Percentiles rank a stretch among this genome's conserved stretches.
Evolutionary conservation across 2,329 filamentous ascomycete genomes (phyloP).

Genomic region (Metarhizium brunneum): DNA sequence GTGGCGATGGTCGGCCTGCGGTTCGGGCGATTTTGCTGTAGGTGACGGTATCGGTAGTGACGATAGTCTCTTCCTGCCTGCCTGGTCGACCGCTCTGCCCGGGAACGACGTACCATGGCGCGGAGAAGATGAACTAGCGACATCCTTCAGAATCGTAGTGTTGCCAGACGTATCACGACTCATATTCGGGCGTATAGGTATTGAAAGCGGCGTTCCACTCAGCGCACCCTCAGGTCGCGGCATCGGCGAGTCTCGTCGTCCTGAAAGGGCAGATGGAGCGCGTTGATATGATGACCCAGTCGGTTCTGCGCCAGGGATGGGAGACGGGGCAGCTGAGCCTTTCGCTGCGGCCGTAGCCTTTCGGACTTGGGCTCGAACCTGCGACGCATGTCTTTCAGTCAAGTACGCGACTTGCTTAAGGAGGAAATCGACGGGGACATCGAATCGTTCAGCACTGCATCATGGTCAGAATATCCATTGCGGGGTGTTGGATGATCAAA

Average conservation of each 20-base stretch:
- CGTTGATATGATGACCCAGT: conserved; percentile 27
- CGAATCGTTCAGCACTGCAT: conserved; percentile 60
- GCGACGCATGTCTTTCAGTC: conserved; percentile 81
- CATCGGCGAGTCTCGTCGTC: conserved; percentile 48
- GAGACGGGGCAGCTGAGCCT: conserved; percentile 48
- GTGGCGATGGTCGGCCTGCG: conserved; percentile 9
- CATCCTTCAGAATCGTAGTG: conserved; percentile 30
- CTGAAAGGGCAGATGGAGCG: conserved; percentile 44
- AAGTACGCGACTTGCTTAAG: conserved; percentile 91
- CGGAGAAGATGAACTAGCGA: conserved; percentile 22
- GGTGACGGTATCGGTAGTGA: conserved; percentile 31
- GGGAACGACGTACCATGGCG: conserved; percentile 10
- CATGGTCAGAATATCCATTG: conserved; percentile 11
- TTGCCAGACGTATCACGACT: conserved; percentile 40
- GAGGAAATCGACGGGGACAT: conserved; percentile 80
- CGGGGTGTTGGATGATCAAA: conserved; percentile 27
- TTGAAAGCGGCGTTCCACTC: conserved; percentile 33
- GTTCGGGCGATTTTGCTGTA: conserved; percentile 14
- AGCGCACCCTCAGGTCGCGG: conserved; percentile 36
- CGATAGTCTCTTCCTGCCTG: conserved; percentile 30
- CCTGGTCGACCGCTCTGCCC: conserved; percentile 18
- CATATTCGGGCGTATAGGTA: conserved; percentile 33
- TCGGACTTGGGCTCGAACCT: conserved; percentile 83
- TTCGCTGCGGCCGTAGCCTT: conserved; percentile 54
- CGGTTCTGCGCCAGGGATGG: conserved; percentile 41